Base-by-base conservation (phyloP, 1,139 yeast genomes). In the Geotrichum restrictum region DNA sequence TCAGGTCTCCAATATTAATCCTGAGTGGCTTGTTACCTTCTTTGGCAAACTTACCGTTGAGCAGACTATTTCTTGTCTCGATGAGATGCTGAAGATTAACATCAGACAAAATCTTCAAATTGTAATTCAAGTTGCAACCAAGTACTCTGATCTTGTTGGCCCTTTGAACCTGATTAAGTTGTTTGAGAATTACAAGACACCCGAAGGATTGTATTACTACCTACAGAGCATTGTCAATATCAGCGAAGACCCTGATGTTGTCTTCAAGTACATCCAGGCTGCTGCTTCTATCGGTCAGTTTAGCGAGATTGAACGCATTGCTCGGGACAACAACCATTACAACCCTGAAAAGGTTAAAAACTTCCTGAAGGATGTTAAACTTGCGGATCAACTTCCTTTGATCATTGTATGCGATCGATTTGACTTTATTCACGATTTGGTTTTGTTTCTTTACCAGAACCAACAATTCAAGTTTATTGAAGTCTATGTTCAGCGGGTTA, bases 261-360 rank as follows among this genome's bases (percentile, higher is more conserved):
- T 93, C 24, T 84, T 88, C 78, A 93, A 93, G 74, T 93, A 93
- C 72, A 89, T 93, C 61, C 96, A 91, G 73, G 82, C 96, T 57
- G 97, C 98, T 56, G 88, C 96, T 39, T 83, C 81, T 66, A 78
- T 88, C 71, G 91, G 91, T 58, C 98, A 93, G 74, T 78, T 81
- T 67, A 85, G 87, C 65, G 99, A 93, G 74, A 88, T 93, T 64
- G 98, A 94, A 75, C 83, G 98, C 70, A 81, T 93, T 60, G 97
- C 91, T 50, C 84, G 95, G 69, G 96, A 89, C 69, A 93, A 93
- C 75, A 87, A 83, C 62, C 93, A 88, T 56, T 94, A 91, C 73
- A 93, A 89, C 69, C 95, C 98, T 57, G 98, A 93, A 70, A 91
- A 91, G 73, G 98, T 94, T 55, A 94, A 93, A 76, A 94, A 93